Evolutionary conservation across 805 yeast genomes (phyloP), one percentile per base, ranked within the genome.

Genomic region (Hanseniaspora taiwanica): DNA sequence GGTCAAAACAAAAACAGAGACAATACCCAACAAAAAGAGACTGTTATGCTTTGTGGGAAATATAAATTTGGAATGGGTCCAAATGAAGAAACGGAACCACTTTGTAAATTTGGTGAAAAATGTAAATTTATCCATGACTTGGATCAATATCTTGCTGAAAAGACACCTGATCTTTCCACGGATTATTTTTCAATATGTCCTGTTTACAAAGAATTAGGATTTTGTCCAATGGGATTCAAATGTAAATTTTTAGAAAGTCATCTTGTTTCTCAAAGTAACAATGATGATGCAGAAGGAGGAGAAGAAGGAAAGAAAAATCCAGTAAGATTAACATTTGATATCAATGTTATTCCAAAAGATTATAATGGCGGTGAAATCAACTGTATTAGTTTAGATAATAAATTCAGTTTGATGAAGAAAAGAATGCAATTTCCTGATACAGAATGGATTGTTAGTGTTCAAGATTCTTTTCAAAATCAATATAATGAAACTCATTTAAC

Each of bases 201-300:
- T 0, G 95, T 84, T 3, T 86, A 64, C 54, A 65, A 64, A 25
- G 79, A 81, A 1, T 65, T 84, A 27, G 99, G 99, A 0, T 78
- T 74, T 53, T 91, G 99, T 66, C 94, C 95, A 3, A 72, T 81
- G 45, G 98, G 98, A 0, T 62, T 83, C 50, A 89, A 84, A 58
- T 91, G 99, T 63, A 74, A 96, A 51, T 91, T 95, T 84, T 69
- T 91, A 42, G 63, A 71, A 3, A 72, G 83, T 13, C 97, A 91
- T 62, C 71, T 64, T 8, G n/a, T 14, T 7, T 4, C 9, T 4
- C 14, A 25, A 25, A 7, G 29, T 8, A 14, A 25, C 29, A 25
- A 25, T 5, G 10, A 8, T 5, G 10, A 14, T 25, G 4, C 5
- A 4, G 14, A 25, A 7, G 5, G 14, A 12, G 29, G 4, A 7